Base-by-base conservation (phyloP, 495 filamentous ascomycete genomes). In the Penicillium paradoxum region DNA sequence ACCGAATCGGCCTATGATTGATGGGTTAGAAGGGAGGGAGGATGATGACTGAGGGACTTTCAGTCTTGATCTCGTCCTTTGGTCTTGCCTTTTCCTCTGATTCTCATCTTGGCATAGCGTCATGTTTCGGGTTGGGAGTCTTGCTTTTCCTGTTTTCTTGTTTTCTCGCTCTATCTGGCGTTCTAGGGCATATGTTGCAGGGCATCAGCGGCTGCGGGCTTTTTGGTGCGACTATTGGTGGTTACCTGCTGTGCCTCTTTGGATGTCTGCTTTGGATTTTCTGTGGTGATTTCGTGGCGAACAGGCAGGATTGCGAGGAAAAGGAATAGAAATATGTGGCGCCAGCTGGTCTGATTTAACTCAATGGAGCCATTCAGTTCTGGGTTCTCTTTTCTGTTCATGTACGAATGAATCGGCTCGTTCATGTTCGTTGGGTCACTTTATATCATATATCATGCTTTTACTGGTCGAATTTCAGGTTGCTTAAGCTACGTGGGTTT, bases 1-100 rank as follows among this genome's bases (percentile, higher is more conserved):
- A 45, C 62, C 65, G 0, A 54, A 60, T 11, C 53, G 54, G 19
- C 54, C 71, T 0, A 57, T 73, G 45, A 50, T 73, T n/a, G 48
- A 48, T 36, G 63, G 55, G 10, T 11, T 60, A 25, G 60, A 63
- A 19, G 59, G 54, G 19, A 53, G 57, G 25, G 60, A 61, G 11
- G 52, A 58, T 6, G 46, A 46, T 43, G 49, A 42, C 38, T 8
- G 19, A 27, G 14, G 32, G 45, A 2, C 3, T 36, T 6, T 18
- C 9, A 21, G 13, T 25, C 24, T 14, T 27, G 24, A 43, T 25
- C 40, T 43, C 27, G 22, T 43, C 14, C 15, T 33, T 13, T 21
- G 14, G 18, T 7, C 27, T 46, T 2, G 30, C 0, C 9, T 27
- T 45, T 27, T 18, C 11, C 19, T 49, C 18, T 34, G 10, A 17